Conservation (phyloP, 2,329 filamentous ascomycete species). For the Cordyceps cicadae region DNA sequence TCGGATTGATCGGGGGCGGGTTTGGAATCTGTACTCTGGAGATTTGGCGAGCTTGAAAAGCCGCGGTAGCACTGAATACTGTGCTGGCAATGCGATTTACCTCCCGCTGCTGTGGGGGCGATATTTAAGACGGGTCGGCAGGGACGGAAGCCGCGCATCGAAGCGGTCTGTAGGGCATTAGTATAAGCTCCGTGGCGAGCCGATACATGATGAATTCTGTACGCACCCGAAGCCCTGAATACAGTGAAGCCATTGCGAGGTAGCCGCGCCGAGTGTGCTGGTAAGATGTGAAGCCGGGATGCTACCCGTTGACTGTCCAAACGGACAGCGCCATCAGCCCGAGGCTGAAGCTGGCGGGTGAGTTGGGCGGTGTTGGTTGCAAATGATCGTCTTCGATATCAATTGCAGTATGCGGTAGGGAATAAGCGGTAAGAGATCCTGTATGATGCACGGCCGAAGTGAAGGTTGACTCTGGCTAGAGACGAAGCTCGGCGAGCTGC, state of each 20-base stretch:
- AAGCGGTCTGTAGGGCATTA: background rate
- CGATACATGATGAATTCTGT: too few relatives aligned
- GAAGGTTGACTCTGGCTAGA: background rate
- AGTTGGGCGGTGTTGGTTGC: background rate
- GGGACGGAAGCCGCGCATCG: background rate
- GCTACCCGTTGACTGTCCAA: background rate
- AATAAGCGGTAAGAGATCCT: background rate
- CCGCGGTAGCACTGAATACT: background rate
- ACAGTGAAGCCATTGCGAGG: background rate
- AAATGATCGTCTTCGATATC: background rate
- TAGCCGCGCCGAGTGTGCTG: background rate
- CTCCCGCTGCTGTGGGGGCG: background rate
- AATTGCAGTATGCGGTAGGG: background rate
- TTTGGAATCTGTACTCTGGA: background rate
- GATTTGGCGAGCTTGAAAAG: background rate
- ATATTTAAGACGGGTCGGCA: background rate
- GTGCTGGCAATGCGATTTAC: background rate
- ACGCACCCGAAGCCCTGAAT: constrained; percentile 4
- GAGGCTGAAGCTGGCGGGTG: background rate
- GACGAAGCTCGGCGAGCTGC: background rate
- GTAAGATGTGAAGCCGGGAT: background rate
- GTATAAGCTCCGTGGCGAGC: background rate
- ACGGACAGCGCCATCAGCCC: background rate
- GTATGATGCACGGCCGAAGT: background rate
- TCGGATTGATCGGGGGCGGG: background rate